Conservation (phyloP, 768 basidiomycete species). For the Suillus hirtellus region DNA sequence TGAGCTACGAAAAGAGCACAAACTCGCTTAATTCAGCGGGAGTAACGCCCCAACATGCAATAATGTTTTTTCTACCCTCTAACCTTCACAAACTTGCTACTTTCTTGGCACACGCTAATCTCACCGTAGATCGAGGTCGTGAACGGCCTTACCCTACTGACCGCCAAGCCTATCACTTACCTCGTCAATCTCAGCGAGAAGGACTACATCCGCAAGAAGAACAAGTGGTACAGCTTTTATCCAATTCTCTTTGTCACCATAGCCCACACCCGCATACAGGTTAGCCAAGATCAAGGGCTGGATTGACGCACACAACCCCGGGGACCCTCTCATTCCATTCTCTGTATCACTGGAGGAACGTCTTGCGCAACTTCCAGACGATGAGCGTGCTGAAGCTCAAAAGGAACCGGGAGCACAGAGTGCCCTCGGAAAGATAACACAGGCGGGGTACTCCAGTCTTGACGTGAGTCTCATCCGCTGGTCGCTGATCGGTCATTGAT, state of each 20-base stretch:
- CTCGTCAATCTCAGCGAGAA: slow-evolving; percentile 95
- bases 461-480: slow-evolving; percentile 52
- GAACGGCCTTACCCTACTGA: slow-evolving; percentile 86
- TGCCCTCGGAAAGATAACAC: slow-evolving; percentile 90
- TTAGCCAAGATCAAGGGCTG: slow-evolving; percentile 96
- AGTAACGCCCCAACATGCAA: slow-evolving; percentile 70
- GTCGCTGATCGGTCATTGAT: background rate
- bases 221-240: slow-evolving; percentile 74
- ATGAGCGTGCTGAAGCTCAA: slow-evolving; percentile 79
- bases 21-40: slow-evolving; percentile 84
- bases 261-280: slow-evolving; percentile 40
- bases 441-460: slow-evolving; percentile 86
- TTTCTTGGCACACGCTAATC: slow-evolving; percentile 8
- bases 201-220: slow-evolving; percentile 96
- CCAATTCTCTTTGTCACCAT: background rate
- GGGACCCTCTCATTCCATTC: slow-evolving; percentile 95
- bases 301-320: slow-evolving; percentile 96
- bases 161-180: slow-evolving; percentile 97
- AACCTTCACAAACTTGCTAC: background rate
- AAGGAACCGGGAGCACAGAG: slow-evolving; percentile 72
- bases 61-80: slow-evolving; percentile 13
- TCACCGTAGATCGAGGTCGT: slow-evolving; percentile 78
- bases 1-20: slow-evolving; percentile 61
- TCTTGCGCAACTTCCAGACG: slow-evolving; percentile 56
- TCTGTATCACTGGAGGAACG: slow-evolving; percentile 95